These are phyloP conservation scores for Penicillium lagena DNA, from an alignment of 495 filamentous ascomycete species.

Conservation along the genomic window DNA sequence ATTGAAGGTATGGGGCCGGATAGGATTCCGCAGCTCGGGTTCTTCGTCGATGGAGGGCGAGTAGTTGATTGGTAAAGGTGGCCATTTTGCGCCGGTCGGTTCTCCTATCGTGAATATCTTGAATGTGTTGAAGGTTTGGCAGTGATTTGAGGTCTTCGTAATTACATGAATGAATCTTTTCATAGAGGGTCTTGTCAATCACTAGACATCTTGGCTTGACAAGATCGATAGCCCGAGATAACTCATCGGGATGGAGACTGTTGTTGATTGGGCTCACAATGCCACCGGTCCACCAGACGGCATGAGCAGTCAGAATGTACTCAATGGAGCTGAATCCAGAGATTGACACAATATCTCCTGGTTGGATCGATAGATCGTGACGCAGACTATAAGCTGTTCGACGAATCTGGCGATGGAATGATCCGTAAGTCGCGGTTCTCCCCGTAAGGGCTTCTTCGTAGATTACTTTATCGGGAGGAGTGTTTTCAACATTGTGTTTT, in stretches of 20 bases:
- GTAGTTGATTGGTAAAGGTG: background rate
- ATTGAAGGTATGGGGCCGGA: background rate
- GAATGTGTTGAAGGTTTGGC: too few relatives aligned
- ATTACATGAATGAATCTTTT: too few relatives aligned
- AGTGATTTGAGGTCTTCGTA: too few relatives aligned
- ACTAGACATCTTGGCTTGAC: constrained; percentile 55
- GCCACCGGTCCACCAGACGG: constrained; percentile 70
- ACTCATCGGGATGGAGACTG: constrained; percentile 65
- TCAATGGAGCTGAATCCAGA: constrained; percentile 1
- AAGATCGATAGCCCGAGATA: constrained; percentile 62
- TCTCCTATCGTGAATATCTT: too few relatives aligned
- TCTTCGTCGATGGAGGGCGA: too few relatives aligned
- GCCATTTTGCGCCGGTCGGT: background rate
- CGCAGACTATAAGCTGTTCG: too few relatives aligned
- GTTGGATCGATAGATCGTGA: too few relatives aligned
- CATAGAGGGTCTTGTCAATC: background rate
- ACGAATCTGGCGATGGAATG: too few relatives aligned
- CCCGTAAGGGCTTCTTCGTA: background rate
- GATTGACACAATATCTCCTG: too few relatives aligned
- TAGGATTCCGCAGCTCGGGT: too few relatives aligned
- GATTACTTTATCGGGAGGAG: background rate
- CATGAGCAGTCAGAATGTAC: constrained; percentile 50
- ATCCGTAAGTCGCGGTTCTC: too few relatives aligned
- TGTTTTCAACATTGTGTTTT: background rate
- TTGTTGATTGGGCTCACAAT: constrained; percentile 70